Evolutionary conservation across 495 filamentous ascomycete species (phyloP).

Genomic region (Hypoxylon lienhwacheense): DNA sequence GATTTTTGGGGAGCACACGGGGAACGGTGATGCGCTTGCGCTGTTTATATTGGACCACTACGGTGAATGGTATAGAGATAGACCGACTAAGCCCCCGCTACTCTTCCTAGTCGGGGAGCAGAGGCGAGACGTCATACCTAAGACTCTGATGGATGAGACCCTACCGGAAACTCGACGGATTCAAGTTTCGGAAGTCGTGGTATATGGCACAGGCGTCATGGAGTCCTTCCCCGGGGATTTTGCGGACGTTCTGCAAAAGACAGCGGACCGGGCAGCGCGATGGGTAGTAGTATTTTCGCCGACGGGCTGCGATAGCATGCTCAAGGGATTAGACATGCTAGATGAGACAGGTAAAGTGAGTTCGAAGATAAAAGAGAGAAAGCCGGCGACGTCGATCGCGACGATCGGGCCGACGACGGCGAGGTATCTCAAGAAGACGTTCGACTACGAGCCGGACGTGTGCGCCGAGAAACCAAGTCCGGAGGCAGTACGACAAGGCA

Average conservation of each 20-base stretch:
- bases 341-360: conserved; percentile 52
- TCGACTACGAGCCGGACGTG: conserved; percentile 76
- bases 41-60: conserved; percentile 77
- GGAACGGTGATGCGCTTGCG: conserved; percentile 79
- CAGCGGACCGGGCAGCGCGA: conserved; percentile 44
- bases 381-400: conserved; percentile 61
- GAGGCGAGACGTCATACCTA: conserved; percentile 84
- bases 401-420: conserved; percentile 95
- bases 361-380: conserved; percentile 27
- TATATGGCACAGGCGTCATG: conserved; percentile 86
- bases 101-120: conserved; percentile 89
- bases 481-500: conserved; percentile 74
- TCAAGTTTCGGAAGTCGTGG: conserved; percentile 70
- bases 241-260: conserved; percentile 45
- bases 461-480: conserved; percentile 81
- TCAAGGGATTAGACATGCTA: conserved; percentile 63
- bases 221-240: conserved; percentile 72
- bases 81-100: conserved; percentile 58
- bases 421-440: conserved; percentile 66
- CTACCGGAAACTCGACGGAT: conserved; percentile 53
- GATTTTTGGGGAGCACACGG: conserved; percentile 74
- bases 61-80: conserved; percentile 43
- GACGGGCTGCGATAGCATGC: conserved; percentile 80
- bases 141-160: conserved; percentile 61
- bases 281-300: conserved; percentile 97